Evolutionary conservation across 495 filamentous ascomycete genomes (phyloP).

Genomic region (Hypoxylon fragiforme): DNA sequence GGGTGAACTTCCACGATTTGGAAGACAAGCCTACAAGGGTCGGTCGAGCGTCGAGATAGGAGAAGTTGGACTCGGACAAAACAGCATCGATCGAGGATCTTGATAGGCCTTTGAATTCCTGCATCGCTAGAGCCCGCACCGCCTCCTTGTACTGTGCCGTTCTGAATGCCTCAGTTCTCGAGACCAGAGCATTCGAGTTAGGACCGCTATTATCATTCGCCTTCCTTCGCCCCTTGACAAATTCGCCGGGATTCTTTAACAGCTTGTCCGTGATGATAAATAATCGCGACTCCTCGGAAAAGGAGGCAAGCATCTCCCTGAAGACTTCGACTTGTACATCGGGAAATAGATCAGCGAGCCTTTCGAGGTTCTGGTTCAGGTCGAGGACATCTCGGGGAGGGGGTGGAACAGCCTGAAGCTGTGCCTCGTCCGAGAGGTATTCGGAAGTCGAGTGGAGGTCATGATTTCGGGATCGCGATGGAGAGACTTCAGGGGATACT

Average conservation of each 20-base stretch:
- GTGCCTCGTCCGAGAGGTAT: slow-evolving; percentile 52
- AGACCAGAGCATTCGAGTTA: slow-evolving; percentile 47
- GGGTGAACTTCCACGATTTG: slow-evolving; percentile 83
- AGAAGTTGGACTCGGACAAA: slow-evolving; percentile 87
- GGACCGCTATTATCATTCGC: slow-evolving; percentile 42
- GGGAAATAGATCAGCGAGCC: slow-evolving; percentile 78
- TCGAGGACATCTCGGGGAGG: slow-evolving; percentile 65
- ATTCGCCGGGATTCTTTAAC: slow-evolving; percentile 72
- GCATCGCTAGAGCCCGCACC: slow-evolving; percentile 61
- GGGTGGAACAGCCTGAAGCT: slow-evolving; percentile 43
- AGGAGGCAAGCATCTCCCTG: slow-evolving; percentile 79
- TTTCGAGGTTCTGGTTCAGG: slow-evolving; percentile 73
- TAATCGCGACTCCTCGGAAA: slow-evolving; percentile 80
- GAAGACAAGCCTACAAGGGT: slow-evolving; percentile 73
- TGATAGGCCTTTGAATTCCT: slow-evolving; percentile 83
- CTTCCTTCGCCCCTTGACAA: slow-evolving; percentile 75
- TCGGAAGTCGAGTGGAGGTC: slow-evolving; percentile 27
- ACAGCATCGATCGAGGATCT: slow-evolving; percentile 83
- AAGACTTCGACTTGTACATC: slow-evolving; percentile 90
- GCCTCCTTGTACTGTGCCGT: slow-evolving; percentile 71
- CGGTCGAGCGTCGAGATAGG: slow-evolving; percentile 75
- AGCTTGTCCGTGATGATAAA: slow-evolving; percentile 85
- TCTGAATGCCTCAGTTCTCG: slow-evolving; percentile 74
- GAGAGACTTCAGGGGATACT: slow-evolving; percentile 25
- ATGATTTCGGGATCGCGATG: slow-evolving; percentile 13